Base-by-base conservation (phyloP, 139 green algal species). In the Diplosphaera chodatii region DNA sequence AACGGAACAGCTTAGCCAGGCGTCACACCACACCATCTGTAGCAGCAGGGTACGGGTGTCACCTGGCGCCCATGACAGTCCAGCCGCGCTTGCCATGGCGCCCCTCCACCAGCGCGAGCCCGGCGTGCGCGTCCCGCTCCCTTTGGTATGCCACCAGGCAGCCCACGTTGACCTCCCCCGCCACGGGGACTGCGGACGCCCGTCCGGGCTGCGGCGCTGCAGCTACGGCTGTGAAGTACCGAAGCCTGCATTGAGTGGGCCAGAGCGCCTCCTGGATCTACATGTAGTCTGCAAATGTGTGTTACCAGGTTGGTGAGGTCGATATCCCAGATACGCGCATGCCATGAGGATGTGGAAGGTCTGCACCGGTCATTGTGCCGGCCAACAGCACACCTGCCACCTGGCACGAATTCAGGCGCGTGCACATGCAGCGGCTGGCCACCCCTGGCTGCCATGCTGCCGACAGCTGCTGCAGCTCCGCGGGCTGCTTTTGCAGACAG, bases 51-150 rank as follows among this genome's bases (percentile, higher is more conserved):
- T 48, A 6, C 10, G 37, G 37, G 6, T 48, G 10, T 20, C 37
- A 41, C 29, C 31, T 55, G 29, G 27, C 30, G 29, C 31, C 28
- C 20, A 68, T 13, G 21, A 48, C 64, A 16, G 30, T 55, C 64
- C 30, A 89, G 56, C 89, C 87, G 33, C 69, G 73, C 72, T 87
- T 89, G 68, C 83, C 83, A 72, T 89, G 73, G 15, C 72, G 78
- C 21, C 63, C 68, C 37, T 48, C 27, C n/a, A 89, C 48, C 30
- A 87, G 68, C 1, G 40, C 83, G 55, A 90, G 31, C 3, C 73
- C 64, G 21, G 69, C 40, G 1, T 66, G 55, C 27, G 70, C 64
- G 25, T 86, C 83, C 32, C 77, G 81, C 20, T 70, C 31, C 55
- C 73, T 83, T 29, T 80, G 48, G 16, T 59, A 59, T 23, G 48